Conservation (phyloP, 495 filamentous ascomycete genomes). For the Aspergillus diversus region DNA sequence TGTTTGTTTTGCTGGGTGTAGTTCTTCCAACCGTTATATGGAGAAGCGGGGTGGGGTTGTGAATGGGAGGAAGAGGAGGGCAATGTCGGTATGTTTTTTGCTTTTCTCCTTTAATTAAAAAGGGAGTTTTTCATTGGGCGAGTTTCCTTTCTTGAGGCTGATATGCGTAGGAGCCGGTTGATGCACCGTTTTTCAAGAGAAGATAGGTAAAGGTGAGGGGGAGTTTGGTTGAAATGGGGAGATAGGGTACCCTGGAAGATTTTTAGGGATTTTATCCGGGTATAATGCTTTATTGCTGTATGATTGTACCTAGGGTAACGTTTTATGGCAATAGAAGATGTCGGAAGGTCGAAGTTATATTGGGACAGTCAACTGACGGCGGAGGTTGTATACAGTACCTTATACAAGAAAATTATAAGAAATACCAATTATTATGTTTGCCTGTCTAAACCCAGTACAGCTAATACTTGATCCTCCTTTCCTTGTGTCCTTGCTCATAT, state of each 20-base stretch:
- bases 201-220: not conserved
- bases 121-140: too few species aligned
- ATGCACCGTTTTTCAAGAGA: not conserved
- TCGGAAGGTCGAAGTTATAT: too few species aligned
- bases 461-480: conserved; percentile 6
- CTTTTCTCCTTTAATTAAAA: too few species aligned
- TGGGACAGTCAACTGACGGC: too few species aligned
- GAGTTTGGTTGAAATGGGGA: too few species aligned
- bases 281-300: too few species aligned
- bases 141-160: not conserved
- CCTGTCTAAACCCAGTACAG: conserved; percentile 10
- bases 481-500: conserved; percentile 3
- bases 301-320: too few species aligned
- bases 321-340: too few species aligned
- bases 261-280: too few species aligned
- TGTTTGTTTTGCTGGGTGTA: conserved; percentile 17
- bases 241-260: too few species aligned
- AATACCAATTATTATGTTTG: not conserved
- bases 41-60: not conserved
- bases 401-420: not conserved
- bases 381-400: not conserved
- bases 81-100: conserved; percentile 31
- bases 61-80: conserved; percentile 30
- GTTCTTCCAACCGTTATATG: not conserved
- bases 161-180: not conserved